Evolutionary conservation across 805 yeast species (phyloP), one percentile per base, ranked within the genome.

Genomic region (Metschnikowia anglica): DNA sequence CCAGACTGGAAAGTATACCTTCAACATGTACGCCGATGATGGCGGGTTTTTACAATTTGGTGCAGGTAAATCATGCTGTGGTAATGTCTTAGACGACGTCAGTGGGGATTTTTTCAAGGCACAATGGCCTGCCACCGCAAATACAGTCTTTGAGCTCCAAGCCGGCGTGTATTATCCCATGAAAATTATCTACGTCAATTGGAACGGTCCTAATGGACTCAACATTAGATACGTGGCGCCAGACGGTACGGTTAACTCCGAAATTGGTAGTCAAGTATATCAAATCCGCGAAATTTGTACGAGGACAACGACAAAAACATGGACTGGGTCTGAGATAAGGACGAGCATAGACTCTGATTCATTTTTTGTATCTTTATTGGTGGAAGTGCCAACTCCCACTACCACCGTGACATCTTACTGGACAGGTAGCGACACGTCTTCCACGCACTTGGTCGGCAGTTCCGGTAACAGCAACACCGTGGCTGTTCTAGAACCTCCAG

Each of bases 351-450:
- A 6, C 7, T 19, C 41, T 5, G 43, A 27, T 3, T 50, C 49
- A 18, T 44, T 20, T 0, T 42, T 44, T 8, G 46, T 26, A 10
- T 39, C 50, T 11, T 44, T 45, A n/a, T 27, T 49, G 7, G 36
- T 53, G 8, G 52, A 52, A 2, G 52, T 51, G 10, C 57, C 55
- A 8, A 34, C 40, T 18, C 51, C 51, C 17, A 42, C 44, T 4
- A n/a, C 31, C 8, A 45, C 55, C 6, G 29, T 40, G 3, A 56
- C 60, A 10, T 16, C 44, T 1, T 43, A 49, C n/a, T 45, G 53
- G 55, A 42, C 52, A 12, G 47, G 52, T 10, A 16, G 26, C 17
- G 34, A 11, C 3, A 37, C 50, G 4, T 20, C 29, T 5, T 32
- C 48, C n/a, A 37, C 44, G 3, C 45, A 46, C 10, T 13, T 37